Base-by-base conservation (phyloP, 352 stramenopile genomes). In the Globisporangium viniferum region DNA sequence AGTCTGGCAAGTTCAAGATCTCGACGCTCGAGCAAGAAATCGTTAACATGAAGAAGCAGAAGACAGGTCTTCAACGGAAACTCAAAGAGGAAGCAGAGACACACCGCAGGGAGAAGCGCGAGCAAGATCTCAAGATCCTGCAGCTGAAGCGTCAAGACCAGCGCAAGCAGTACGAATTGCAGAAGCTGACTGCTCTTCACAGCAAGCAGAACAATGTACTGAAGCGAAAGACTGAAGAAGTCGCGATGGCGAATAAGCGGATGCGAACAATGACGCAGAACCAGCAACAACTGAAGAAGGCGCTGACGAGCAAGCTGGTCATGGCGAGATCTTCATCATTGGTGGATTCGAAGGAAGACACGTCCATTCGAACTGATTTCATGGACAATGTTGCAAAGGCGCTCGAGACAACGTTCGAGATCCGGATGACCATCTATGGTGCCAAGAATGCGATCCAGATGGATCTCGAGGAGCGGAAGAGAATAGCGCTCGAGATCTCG, bases 141-240 rank as follows among this genome's bases (percentile, higher is more conserved):
- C 77, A 88, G 66, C 48, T 88, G 10, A 85, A 82, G 44, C 78
- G 84, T 1, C 76, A 91, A 53, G 79, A 93, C 41, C 74, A 87
- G 57, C 76, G 84, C 2, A 86, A 78, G 60, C 74, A 83, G 27
- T 82, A 80, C 58, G 74, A 92, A 56, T 58, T 84, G 5, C 78
- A 90, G 36, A 90, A 89, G 63, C 33, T 83, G 2, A 74, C 67
- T 10, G 64, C 67, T 0, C 58, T 79, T 6, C 73, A 81, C 33
- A 53, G 48, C 10, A 91, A 91, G 33, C 80, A 88, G 55, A 77
- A 70, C 39, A 73, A 66, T 55, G 65, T 80, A 31, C 60, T 87
- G 3, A 92, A 93, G 57, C 79, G 75, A n/a, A 92, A 90, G 57
- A 82, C 73, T 4, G 78, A 92, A 20, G 81, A 89, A 33, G 66